Evolutionary conservation across 1,139 yeast genomes (phyloP).

Genomic region (Candida tetrigidarum): DNA sequence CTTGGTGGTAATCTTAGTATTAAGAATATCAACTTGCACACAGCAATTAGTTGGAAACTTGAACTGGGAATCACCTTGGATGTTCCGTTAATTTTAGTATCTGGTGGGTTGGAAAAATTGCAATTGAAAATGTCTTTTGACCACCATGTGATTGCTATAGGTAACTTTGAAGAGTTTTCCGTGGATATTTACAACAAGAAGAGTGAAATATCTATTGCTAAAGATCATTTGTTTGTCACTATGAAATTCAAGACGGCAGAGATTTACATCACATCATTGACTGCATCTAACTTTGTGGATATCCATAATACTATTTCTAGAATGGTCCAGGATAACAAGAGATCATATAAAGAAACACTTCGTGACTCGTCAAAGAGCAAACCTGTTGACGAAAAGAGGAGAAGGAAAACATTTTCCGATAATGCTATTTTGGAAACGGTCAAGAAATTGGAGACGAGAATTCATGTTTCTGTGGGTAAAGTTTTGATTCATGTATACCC

Average conservation of each 20-base stretch:
- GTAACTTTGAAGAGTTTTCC: conserved; percentile 51
- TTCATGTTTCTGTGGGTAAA: conserved; percentile 61
- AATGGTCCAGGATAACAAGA: conserved; percentile 71
- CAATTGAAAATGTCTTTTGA: conserved; percentile 75
- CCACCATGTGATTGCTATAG: conserved; percentile 79
- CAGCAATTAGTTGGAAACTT: conserved; percentile 73
- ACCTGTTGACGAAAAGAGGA: conserved; percentile 3
- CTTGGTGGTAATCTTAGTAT: conserved; percentile 70
- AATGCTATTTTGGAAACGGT: conserved; percentile 41
- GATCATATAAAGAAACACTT: conserved; percentile 75
- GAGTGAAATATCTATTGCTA: conserved; percentile 46
- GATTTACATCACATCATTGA: conserved; percentile 76
- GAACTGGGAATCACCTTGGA: conserved; percentile 45
- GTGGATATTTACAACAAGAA: conserved; percentile 72
- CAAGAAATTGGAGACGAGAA: conserved; percentile 56
- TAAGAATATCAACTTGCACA: conserved; percentile 55
- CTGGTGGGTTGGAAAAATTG: conserved; percentile 58
- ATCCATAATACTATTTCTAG: conserved; percentile 72
- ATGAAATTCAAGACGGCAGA: conserved; percentile 60
- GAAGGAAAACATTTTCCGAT: conserved; percentile 21
- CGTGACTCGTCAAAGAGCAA: conserved; percentile 46
- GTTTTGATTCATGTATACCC: conserved; percentile 73
- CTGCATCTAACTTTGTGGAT: conserved; percentile 82
- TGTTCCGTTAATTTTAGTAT: conserved; percentile 71
- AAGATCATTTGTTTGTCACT: conserved; percentile 66